Base-by-base conservation (phyloP, 1,139 yeast genomes). In the Pichia kudriavzevii region DNA sequence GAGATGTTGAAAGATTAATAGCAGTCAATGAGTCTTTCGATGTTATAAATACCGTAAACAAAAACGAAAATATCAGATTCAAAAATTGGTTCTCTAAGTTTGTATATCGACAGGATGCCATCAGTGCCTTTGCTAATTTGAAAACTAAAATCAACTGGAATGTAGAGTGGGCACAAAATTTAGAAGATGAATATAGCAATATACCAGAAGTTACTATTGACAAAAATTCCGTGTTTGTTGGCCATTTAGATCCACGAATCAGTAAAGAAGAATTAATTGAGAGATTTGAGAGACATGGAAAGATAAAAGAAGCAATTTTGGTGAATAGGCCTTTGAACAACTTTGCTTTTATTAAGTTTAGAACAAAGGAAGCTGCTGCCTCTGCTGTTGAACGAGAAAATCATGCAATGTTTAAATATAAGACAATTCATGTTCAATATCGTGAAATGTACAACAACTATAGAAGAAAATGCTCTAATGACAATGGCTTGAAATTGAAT, bases 41-140 rank as follows among this genome's bases (percentile, higher is more conserved):
- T 14, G 42, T 37, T 20, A 28, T 40, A 17, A 41, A 44, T 13
- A 35, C 45, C 3, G n/a, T n/a, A n/a, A n/a, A n/a, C n/a, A 22
- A 32, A 15, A 36, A 38, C 12, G 44, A 46, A 6, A 34, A 34
- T 22, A 5, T n/a, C 9, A 35, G 39, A 4, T 52, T 59, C 15
- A 64, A 60, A 33, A 70, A 72, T 28, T 87, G 95, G 94, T 84
- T 79, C 52, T 73, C 81, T 43, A 81, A 83, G 49, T 87, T 78
- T 61, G 85, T 75, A 2, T 85, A 73, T 52, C 73, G 96, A 32
- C 94, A 84, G 54, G 96, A 88, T 57, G 96, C 96, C 2, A 83
- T 85, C 33, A 69, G 79, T 48, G 94, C 95, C 0, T 87, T 75
- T 63, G 88, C 93, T 1, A 71, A 67, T 48, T 65, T 82, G 42